Percentiles rank a stretch among this genome's conserved stretches.
phyloP scores from a whole-genome alignment of 768 basidiomycete genomes.

The Arthromyces matolae region DNA sequence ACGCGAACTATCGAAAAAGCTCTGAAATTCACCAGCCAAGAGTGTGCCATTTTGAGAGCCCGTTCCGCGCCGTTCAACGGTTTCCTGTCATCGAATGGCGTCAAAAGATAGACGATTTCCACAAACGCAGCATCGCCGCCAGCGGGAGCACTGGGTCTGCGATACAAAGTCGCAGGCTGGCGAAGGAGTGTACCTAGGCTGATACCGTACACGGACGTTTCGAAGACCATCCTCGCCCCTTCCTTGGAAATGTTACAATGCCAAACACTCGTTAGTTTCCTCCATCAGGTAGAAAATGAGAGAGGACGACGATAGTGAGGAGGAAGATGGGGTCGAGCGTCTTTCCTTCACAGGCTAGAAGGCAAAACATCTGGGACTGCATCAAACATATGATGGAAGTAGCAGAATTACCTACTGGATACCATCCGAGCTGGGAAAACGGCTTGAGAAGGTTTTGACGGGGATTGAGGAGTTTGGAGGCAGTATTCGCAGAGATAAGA shows the following conservation, averaged over 20 bases:
- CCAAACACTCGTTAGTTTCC: slow-evolving; percentile 75
- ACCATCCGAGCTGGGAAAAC: too few relatives aligned
- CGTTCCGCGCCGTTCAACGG: slow-evolving; percentile 90
- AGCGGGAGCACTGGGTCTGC: too few relatives aligned
- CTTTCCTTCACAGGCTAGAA: too few relatives aligned
- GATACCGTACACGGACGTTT: slow-evolving; percentile 62
- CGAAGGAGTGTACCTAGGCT: slow-evolving; percentile 77
- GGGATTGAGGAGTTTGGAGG: too few relatives aligned
- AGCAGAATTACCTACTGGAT: too few relatives aligned
- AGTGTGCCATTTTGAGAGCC: slow-evolving; percentile 88
- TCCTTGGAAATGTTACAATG: slow-evolving; percentile 58
- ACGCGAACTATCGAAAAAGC: slow-evolving; percentile 95
- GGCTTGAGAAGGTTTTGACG: too few relatives aligned
- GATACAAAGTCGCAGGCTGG: slow-evolving; percentile 69
- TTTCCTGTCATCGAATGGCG: slow-evolving; percentile 99
- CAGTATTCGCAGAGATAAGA: too few relatives aligned
- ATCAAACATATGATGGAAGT: too few relatives aligned
- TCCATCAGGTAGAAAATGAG: too few relatives aligned
- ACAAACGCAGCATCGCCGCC: slow-evolving; percentile 72
- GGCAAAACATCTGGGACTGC: too few relatives aligned
- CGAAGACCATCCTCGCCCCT: slow-evolving; percentile 80
- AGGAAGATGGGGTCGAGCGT: too few relatives aligned
- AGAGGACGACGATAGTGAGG: too few relatives aligned
- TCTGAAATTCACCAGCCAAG: slow-evolving; percentile 84
- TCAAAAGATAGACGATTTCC: slow-evolving; percentile 93